Evolutionary conservation across 441 rosid species (phyloP).

Genomic region (Populus trichocarpa): DNA sequence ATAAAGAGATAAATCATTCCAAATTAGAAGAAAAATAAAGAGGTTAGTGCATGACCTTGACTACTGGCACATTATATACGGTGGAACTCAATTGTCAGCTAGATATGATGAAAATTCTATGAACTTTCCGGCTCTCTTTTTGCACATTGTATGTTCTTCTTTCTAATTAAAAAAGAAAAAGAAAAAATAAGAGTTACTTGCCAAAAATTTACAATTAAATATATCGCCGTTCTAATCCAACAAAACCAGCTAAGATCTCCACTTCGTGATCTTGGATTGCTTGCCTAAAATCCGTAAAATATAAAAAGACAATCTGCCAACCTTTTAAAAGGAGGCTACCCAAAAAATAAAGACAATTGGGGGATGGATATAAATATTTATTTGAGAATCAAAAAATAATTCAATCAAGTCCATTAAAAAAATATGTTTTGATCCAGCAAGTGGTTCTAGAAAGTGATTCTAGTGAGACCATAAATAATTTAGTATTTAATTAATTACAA

Average conservation of each 20-base stretch:
- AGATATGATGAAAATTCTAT: slow-evolving; percentile 4
- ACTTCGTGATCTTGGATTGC: slow-evolving; percentile 20
- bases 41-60: background rate
- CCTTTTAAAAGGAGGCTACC: slow-evolving; percentile 31
- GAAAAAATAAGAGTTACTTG: background rate
- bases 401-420: slow-evolving; percentile 4
- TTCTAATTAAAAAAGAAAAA: background rate
- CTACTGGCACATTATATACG: background rate
- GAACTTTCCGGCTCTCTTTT: background rate
- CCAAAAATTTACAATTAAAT: background rate
- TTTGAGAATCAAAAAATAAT: slow-evolving; percentile 9
- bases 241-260: slow-evolving; percentile 43
- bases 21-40: background rate
- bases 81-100: background rate
- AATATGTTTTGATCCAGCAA: background rate
- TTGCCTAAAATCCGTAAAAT: slow-evolving; percentile 2
- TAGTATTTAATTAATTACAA: background rate
- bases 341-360: slow-evolving; percentile 16
- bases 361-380: slow-evolving; percentile 17
- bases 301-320: slow-evolving; percentile 26
- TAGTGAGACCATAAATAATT: background rate
- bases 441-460: background rate
- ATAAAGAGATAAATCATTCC: background rate
- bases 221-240: slow-evolving; percentile 14
- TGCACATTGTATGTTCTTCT: background rate